Evolutionary conservation across 225 moss, liverwort and hornwort genomes (phyloP), one percentile per base, ranked within the genome.

Genomic region (Climacium dendroides): DNA sequence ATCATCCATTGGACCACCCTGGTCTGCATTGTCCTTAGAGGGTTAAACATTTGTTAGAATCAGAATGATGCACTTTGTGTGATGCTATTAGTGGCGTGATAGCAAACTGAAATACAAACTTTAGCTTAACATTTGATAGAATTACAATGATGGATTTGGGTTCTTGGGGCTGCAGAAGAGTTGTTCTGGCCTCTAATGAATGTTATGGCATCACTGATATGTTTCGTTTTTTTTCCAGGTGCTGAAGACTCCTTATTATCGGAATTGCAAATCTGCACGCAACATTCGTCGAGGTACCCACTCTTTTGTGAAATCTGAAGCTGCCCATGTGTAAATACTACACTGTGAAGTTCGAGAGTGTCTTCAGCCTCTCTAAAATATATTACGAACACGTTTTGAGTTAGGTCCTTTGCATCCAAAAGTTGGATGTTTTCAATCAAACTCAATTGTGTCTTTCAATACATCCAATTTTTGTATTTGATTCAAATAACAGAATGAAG

Each of bases 261-360:
- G 94, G 32, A 92, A 92, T 89, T 92, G 92, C 79, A 94, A 94
- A 86, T 75, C 94, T 78, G 94, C 94, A 82, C 94, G 94, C 81
- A 94, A 94, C 80, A 92, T 94, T 70, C 94, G 94, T 74, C 82
- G 94, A 92, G 94, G 94, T 92, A 89, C 65, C 78, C 65, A 64
- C 65, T 83, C 43, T n/a, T 74, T 65, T 65, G 52, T 26, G 52
- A 52, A 65, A 11, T 35, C 65, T 29, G 37, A 63, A 81, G 81
- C 34, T 80, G 47, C 81, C 24, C 11, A 35, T 35, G 63, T 83
- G 62, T 32, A 83, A 83, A 22, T 55, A 7, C 43, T 70, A 43
- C 55, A 83, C 29, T 23, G 7, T 57, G 17, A 22, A 16, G 11
- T 61, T 24, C 14, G 19, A 26, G 34, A 59, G 30, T 35, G 47